A percentile compares a stretch with the other conserved stretches of the same genome.
Evolutionary conservation across 108 stramenopile species (phyloP).

Genomic region (Nitzschia sp.): DNA sequence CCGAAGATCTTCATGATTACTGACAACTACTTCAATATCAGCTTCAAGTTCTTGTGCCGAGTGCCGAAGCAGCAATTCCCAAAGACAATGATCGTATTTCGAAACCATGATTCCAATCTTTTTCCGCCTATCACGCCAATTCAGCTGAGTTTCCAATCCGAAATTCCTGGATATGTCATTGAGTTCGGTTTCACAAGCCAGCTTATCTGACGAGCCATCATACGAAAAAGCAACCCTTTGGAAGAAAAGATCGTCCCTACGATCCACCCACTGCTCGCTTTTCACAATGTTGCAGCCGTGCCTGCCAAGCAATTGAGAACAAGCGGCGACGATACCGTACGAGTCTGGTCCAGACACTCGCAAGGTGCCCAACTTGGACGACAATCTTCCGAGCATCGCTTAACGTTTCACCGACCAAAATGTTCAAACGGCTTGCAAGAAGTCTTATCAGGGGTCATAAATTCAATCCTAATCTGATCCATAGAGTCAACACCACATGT

Average conservation of each 20-base stretch:
- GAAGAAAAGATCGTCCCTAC: conserved; percentile 49
- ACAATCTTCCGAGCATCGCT: background rate
- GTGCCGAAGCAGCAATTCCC: conserved; percentile 84
- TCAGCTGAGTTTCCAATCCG: conserved; percentile 24
- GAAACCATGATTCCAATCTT: conserved; percentile 50
- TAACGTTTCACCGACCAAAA: too few species aligned
- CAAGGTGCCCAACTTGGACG: conserved; percentile 34
- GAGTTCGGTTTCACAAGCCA: conserved; percentile 4
- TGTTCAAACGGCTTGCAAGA: too few species aligned
- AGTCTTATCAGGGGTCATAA: too few species aligned
- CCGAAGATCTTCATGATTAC: conserved; percentile 72
- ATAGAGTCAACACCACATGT: too few species aligned
- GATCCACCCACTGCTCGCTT: conserved; percentile 57
- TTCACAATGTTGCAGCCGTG: conserved; percentile 73
- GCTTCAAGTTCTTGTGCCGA: conserved; percentile 72
- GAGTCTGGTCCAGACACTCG: conserved; percentile 60
- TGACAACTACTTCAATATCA: conserved; percentile 66
- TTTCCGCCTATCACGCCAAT: conserved; percentile 42
- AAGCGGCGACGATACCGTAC: conserved; percentile 74
- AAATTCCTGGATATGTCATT: conserved; percentile 15
- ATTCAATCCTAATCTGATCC: too few species aligned
- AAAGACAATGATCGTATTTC: conserved; percentile 86
- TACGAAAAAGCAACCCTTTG: conserved; percentile 66
- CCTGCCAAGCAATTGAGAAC: conserved; percentile 61
- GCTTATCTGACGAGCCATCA: conserved; percentile 8